Base-by-base conservation (phyloP, 2,329 filamentous ascomycete species). In the Calonectria pseudoreteaudii region DNA sequence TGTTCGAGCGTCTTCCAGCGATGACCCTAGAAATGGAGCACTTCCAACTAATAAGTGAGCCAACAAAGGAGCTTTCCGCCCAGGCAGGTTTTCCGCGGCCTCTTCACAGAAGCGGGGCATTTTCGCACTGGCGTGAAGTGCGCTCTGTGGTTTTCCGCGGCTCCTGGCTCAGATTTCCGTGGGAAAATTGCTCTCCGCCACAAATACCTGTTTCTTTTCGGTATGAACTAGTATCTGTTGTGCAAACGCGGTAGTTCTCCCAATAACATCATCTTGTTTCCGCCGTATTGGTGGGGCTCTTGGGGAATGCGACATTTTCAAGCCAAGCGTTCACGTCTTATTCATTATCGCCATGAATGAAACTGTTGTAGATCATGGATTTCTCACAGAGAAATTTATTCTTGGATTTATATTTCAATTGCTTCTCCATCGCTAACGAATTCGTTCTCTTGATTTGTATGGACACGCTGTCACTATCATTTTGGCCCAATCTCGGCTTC, bases 401-500 rank as follows among this genome's bases (percentile, higher is more conserved):
- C 4, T 34, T 41, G 8, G 23, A 30, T 62, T 41, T 23, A 47
- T 47, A n/a, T 47, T 20, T n/a, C 23, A 41, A 14, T 41, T 3
- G n/a, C 2, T 2, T 60, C 10, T 7, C 18, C 4, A 60, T 60
- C 10, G 4, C 7, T 18, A 60, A 23, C 6, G 13, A 38, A 8
- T 9, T 8, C 26, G 7, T 18, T 47, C 41, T 8, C 1, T 7
- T n/a, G 16, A 13, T 23, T 14, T 26, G n/a, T 11, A 56, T 16
- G 31, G 50, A 6, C 31, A 14, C n/a, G 16, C 20, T 53, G 14
- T 28, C 34, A 47, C 2, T 8, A 10, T 3, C 13, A 49, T 49
- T 49, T 49, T 26, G 26, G 26, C 18, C 60, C 28, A 28, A 34
- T 52, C 31, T 72, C 66, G 70, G 66, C n/a, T 23, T 68, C 66